phyloP scores from a whole-genome alignment of 805 yeast species.

The Sugiyamaella americana region DNA sequence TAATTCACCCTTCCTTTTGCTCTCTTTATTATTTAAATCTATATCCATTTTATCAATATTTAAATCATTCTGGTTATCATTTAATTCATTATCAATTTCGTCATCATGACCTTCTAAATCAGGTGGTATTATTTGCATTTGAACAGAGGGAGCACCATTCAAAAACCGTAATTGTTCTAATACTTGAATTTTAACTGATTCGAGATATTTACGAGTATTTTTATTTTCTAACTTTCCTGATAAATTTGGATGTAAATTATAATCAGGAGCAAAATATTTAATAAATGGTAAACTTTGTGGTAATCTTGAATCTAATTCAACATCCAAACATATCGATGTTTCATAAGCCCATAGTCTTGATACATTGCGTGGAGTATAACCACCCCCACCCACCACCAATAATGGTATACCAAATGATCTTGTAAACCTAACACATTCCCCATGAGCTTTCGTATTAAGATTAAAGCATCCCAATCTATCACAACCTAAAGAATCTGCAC shows the following conservation, averaged over 20 bases:
- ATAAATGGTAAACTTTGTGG: constrained; percentile 73
- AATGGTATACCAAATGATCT: constrained; percentile 81
- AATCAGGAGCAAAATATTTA: constrained; percentile 86
- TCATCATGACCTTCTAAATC: constrained; percentile 35
- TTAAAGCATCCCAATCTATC: constrained; percentile 96
- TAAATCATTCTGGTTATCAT: constrained; percentile 27
- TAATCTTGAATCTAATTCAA: constrained; percentile 64
- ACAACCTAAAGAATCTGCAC: constrained; percentile 95
- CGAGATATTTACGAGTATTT: constrained; percentile 76
- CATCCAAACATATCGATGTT: constrained; percentile 79
- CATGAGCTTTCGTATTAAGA: constrained; percentile 88
- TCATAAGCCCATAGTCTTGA: constrained; percentile 94
- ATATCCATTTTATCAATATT: constrained; percentile 14
- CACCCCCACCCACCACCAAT: constrained; percentile 97
- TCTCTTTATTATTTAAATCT: neutral
- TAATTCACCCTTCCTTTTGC: neutral
- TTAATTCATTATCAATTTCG: constrained; percentile 34
- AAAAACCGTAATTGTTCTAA: constrained; percentile 75
- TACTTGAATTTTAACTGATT: constrained; percentile 66
- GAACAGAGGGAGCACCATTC: constrained; percentile 91
- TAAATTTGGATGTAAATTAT: constrained; percentile 76
- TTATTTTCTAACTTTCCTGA: constrained; percentile 79
- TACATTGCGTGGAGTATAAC: constrained; percentile 95
- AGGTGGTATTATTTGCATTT: constrained; percentile 88
- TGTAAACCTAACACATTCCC: constrained; percentile 87